A percentile compares a stretch with the other conserved stretches of the same genome.
Conservation (phyloP, 176 grass and related monocot species). For the Oryza glaberrima region DNA sequence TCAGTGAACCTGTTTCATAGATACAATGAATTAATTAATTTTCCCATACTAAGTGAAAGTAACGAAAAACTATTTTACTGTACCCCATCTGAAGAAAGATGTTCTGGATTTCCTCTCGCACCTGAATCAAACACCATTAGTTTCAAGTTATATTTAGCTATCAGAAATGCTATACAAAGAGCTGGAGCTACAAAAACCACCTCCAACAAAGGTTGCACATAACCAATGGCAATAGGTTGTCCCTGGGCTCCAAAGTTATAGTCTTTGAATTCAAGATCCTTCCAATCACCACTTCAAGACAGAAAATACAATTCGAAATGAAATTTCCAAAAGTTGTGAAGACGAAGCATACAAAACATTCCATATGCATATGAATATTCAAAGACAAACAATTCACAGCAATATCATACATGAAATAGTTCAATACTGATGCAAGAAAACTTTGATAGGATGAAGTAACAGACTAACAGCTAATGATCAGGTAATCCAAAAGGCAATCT, state of each 20-base stretch:
- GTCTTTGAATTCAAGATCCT: conserved; percentile 87
- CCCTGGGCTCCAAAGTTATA: conserved; percentile 85
- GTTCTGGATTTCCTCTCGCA: conserved; percentile 78
- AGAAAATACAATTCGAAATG: conserved; percentile 9
- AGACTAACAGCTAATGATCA: background rate
- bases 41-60: conserved; percentile 6
- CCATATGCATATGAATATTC: background rate
- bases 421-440: background rate
- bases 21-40: conserved; percentile 21
- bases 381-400: background rate
- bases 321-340: background rate
- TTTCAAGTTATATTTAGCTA: conserved; percentile 16
- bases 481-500: conserved; percentile 1
- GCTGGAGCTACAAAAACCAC: conserved; percentile 45
- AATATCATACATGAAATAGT: background rate
- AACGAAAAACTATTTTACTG: conserved; percentile 30
- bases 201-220: conserved; percentile 87
- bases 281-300: conserved; percentile 87
- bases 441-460: background rate
- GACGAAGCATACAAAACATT: background rate
- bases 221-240: conserved; percentile 74
- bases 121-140: conserved; percentile 50
- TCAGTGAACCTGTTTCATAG: conserved; percentile 71
- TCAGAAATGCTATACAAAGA: background rate
- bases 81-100: conserved; percentile 97